phyloP scores from a whole-genome alignment of 371 early-diverging fungal genomes.

The Circinella umbellata region DNA sequence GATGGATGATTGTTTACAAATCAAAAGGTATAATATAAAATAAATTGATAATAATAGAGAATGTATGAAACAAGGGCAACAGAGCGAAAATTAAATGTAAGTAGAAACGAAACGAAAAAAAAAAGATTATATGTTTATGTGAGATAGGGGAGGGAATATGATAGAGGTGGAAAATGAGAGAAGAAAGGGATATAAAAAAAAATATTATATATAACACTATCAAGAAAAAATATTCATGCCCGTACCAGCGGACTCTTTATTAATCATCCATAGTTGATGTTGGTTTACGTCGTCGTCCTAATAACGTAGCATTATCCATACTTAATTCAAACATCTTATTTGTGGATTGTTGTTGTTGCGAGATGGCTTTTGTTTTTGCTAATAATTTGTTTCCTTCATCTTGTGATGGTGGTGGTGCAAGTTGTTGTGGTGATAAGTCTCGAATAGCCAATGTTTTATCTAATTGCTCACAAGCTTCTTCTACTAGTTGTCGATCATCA shows the following conservation, averaged over 20 bases:
- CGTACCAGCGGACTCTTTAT: slow-evolving; percentile 10
- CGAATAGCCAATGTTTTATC: slow-evolving; percentile 7
- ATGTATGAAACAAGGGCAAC: too few species aligned
- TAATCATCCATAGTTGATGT: neutral
- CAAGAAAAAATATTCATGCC: neutral
- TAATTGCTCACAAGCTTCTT: slow-evolving; percentile 10
- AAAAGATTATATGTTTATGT: too few species aligned
- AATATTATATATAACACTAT: neutral
- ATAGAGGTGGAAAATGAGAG: neutral
- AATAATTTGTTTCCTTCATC: slow-evolving; percentile 15
- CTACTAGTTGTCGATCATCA: neutral
- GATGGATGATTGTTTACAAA: neutral
- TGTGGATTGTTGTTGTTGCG: neutral
- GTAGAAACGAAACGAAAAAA: too few species aligned
- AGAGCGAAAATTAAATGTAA: too few species aligned
- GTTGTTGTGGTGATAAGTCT: neutral
- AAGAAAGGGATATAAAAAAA: neutral
- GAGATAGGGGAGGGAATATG: too few species aligned
- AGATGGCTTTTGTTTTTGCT: neutral
- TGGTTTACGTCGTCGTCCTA: slow-evolving; percentile 21
- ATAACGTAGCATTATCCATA: slow-evolving; percentile 21
- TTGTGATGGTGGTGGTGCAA: slow-evolving; percentile 16
- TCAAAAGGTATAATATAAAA: neutral
- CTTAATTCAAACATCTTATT: slow-evolving; percentile 20
- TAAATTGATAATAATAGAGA: too few species aligned